A percentile compares a stretch with the other conserved stretches of the same genome.
These are phyloP conservation scores for Zizania palustris DNA, from an alignment of 202 grass and related monocot genomes.

Conservation along the genomic window DNA sequence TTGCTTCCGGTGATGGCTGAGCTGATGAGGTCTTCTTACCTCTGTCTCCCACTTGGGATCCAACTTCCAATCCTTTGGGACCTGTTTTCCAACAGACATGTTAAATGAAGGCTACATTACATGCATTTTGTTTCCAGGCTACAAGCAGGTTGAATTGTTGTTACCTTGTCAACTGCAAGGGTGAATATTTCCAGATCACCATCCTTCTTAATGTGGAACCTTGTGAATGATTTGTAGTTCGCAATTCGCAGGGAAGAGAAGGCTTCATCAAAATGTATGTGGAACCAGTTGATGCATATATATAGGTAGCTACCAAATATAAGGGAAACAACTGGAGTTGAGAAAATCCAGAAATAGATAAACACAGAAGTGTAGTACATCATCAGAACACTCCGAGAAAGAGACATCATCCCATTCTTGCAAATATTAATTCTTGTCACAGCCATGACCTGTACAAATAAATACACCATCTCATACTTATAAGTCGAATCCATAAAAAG, in stretches of 20 bases:
- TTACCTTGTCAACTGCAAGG: constrained; percentile 96
- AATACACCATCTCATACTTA: neutral
- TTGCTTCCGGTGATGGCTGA: constrained; percentile 64
- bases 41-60: constrained; percentile 88
- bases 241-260: constrained; percentile 95
- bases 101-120: constrained; percentile 10
- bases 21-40: constrained; percentile 53
- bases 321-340: constrained; percentile 88
- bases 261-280: constrained; percentile 96
- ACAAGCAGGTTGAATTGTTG: constrained; percentile 31
- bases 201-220: constrained; percentile 77
- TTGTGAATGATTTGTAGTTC: constrained; percentile 93
- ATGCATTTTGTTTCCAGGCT: neutral
- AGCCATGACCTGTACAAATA: constrained; percentile 72
- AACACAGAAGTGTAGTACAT: constrained; percentile 96
- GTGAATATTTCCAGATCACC: constrained; percentile 89
- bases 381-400: constrained; percentile 68
- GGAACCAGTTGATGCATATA: constrained; percentile 95
- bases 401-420: constrained; percentile 78
- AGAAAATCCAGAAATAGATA: constrained; percentile 95
- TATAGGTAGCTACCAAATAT: constrained; percentile 96
- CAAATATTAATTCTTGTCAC: constrained; percentile 86
- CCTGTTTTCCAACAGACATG: constrained; percentile 47
- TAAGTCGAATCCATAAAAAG: constrained; percentile 22
- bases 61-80: constrained; percentile 92